These are phyloP conservation scores for Zasmidium cellare DNA, from an alignment of 2,329 filamentous ascomycete genomes.

Conservation along the genomic window DNA sequence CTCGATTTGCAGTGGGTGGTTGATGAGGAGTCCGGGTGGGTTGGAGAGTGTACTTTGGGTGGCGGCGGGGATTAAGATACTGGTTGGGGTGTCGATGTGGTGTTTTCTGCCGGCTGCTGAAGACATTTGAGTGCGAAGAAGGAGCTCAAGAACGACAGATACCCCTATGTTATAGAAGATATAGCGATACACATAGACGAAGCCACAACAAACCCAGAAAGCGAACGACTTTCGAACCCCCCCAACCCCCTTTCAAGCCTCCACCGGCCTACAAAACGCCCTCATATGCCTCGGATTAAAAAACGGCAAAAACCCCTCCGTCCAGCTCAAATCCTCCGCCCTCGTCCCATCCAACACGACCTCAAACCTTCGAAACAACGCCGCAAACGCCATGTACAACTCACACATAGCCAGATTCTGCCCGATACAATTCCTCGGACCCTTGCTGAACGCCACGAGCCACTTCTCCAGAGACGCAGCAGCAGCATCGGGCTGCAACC, in stretches of 20 bases:
- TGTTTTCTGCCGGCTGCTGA: conserved; percentile 2
- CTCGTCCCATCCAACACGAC: conserved; percentile 12
- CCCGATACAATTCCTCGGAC: conserved; percentile 14
- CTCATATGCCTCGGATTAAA: conserved; percentile 15
- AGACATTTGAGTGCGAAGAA: too few relatives aligned
- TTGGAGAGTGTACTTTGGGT: conserved; percentile 49
- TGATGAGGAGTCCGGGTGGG: conserved; percentile 45
- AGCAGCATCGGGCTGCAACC: conserved; percentile 38
- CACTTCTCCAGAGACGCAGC: conserved; percentile 12
- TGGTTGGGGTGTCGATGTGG: conserved; percentile 11
- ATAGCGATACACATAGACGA: not conserved
- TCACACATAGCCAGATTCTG: conserved; percentile 17
- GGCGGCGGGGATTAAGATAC: conserved; percentile 48
- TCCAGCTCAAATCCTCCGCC: conserved; percentile 12
- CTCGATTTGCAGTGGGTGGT: conserved; percentile 52
- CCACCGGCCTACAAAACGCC: conserved; percentile 11
- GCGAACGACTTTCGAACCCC: not conserved
- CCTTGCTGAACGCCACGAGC: conserved; percentile 17
- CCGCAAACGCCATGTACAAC: conserved; percentile 16
- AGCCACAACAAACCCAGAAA: not conserved
- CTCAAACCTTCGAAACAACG: conserved; percentile 16
- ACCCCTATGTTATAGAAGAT: not conserved
- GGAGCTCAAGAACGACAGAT: not conserved
- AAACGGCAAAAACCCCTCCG: conserved; percentile 19
- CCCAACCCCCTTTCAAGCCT: not conserved